Percentiles rank a stretch among this genome's conserved stretches.
These are phyloP conservation scores for Polyporus tsugae DNA, from an alignment of 1,284 basidiomycete genomes.

Conservation along the genomic window DNA sequence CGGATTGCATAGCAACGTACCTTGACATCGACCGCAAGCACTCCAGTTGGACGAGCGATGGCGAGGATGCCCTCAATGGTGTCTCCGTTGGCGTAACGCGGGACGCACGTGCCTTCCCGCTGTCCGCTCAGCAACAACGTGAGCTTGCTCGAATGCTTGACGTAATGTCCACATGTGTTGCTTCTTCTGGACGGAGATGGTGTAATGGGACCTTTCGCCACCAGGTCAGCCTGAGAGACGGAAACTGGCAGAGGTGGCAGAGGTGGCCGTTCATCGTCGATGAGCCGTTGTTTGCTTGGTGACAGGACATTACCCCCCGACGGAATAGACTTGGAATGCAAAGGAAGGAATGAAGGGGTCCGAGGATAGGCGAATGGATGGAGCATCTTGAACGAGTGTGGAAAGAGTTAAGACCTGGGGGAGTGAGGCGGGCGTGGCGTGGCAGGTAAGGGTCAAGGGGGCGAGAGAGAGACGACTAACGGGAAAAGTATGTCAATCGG, in stretches of 20 bases:
- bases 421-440: background rate
- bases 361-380: conserved; percentile 33
- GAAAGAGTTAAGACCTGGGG: background rate
- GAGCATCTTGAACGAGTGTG: conserved; percentile 20
- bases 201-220: background rate
- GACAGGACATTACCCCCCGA: conserved; percentile 8
- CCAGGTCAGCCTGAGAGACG: conserved; percentile 8
- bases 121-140: conserved; percentile 41
- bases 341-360: conserved; percentile 19
- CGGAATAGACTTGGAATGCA: conserved; percentile 12
- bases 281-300: conserved; percentile 13
- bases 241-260: conserved; percentile 17
- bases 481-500: conserved; percentile 2
- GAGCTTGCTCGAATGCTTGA: conserved; percentile 39
- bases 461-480: background rate
- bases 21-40: conserved; percentile 38
- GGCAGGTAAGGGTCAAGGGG: background rate
- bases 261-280: conserved; percentile 5
- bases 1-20: conserved; percentile 15
- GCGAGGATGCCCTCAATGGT: conserved; percentile 40
- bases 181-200: conserved; percentile 4
- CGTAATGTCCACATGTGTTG: conserved; percentile 30
- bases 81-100: conserved; percentile 36
- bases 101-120: conserved; percentile 32
- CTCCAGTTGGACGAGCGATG: conserved; percentile 34